Conservation (phyloP, 73 alveolate species). For the Urostyla sp. region DNA sequence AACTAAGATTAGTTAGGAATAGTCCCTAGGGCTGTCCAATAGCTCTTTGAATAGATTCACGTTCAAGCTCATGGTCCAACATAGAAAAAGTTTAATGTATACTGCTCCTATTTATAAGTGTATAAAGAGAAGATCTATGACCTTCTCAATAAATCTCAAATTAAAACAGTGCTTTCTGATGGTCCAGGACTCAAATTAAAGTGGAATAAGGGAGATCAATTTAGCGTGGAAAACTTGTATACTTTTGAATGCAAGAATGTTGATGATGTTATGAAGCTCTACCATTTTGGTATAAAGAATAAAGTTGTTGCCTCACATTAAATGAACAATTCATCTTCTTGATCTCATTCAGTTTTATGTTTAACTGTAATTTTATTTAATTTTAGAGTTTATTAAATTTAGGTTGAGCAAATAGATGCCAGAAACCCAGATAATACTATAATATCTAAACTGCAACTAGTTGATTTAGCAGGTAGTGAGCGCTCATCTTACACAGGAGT, state of each 20-base stretch:
- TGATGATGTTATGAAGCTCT: constrained; percentile 73
- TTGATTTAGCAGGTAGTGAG: constrained; percentile 97
- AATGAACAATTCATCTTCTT: constrained; percentile 70
- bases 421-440: constrained; percentile 80
- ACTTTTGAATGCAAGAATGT: constrained; percentile 70
- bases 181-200: constrained; percentile 73
- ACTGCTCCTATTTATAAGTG: constrained; percentile 41
- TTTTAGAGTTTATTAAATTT: too few species aligned
- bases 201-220: constrained; percentile 76
- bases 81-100: constrained; percentile 31
- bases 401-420: constrained; percentile 73
- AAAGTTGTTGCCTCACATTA: constrained; percentile 80
- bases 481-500: constrained; percentile 87
- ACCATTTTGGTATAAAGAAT: constrained; percentile 71
- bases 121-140: constrained; percentile 57
- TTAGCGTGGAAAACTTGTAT: constrained; percentile 77
- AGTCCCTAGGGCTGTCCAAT: constrained; percentile 24
- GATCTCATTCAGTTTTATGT: constrained; percentile 76
- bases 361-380: too few species aligned
- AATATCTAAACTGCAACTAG: constrained; percentile 85
- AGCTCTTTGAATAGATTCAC: constrained; percentile 26
- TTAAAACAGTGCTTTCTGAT: constrained; percentile 4
- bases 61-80: neutral
- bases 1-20: constrained; percentile 25
- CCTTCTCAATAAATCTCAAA: constrained; percentile 23